A percentile compares a stretch with the other conserved stretches of the same genome.
phyloP scores from a whole-genome alignment of 2,329 filamentous ascomycete genomes.

The Zymoseptoria tritici region DNA sequence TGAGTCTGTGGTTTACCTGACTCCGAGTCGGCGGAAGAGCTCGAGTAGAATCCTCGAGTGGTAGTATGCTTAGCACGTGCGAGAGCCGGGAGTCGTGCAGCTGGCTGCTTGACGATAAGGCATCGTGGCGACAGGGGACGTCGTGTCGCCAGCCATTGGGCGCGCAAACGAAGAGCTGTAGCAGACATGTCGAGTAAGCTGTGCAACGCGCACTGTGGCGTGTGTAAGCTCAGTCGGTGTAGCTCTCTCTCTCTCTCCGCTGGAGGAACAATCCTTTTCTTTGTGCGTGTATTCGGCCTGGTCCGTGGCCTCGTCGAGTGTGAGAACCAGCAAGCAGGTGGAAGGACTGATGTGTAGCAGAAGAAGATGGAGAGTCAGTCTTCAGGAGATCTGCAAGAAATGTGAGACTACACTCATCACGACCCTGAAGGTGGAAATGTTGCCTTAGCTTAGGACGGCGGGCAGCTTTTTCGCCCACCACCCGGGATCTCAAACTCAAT shows the following conservation, averaged over 20 bases:
- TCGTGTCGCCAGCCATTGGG: constrained; percentile 28
- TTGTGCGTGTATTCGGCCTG: background rate
- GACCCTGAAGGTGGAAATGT: background rate
- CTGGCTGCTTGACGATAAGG: constrained; percentile 15
- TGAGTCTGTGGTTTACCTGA: constrained; percentile 17
- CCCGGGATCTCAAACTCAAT: background rate
- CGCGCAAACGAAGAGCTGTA: constrained; percentile 25
- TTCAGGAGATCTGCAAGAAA: background rate
- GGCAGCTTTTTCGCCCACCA: background rate
- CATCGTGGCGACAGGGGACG: constrained; percentile 25
- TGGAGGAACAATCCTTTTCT: background rate
- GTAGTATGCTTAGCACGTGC: constrained; percentile 5
- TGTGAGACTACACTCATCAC: background rate
- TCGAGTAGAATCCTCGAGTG: constrained; percentile 25
- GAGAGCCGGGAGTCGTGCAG: background rate
- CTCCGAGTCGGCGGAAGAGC: constrained; percentile 20
- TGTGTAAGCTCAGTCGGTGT: background rate
- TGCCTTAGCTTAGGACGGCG: too few species aligned
- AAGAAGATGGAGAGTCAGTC: background rate
- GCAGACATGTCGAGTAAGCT: constrained; percentile 16
- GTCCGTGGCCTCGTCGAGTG: background rate
- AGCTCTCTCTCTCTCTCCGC: background rate
- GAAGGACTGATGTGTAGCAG: background rate
- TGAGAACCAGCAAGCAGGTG: background rate
- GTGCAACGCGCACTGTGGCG: background rate